Evolutionary conservation across 2,329 filamentous ascomycete genomes (phyloP).

Genomic region (Cladosporium phlei): DNA sequence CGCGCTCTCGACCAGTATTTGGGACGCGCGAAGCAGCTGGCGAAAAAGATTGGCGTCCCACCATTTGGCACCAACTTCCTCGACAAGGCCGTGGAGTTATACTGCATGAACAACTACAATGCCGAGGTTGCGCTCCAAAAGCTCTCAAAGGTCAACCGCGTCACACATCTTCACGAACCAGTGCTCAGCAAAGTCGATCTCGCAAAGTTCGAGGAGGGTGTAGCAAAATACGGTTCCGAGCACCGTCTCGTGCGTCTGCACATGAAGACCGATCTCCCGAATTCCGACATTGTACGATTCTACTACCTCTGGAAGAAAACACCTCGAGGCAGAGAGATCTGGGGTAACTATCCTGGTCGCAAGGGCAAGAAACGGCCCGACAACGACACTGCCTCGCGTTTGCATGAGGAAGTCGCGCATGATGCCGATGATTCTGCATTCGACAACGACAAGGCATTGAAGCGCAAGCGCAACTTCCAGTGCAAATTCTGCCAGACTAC

Average conservation of each 20-base stretch:
- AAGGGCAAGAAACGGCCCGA: slow-evolving; percentile 78
- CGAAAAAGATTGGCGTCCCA: slow-evolving; percentile 64
- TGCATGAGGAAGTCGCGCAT: slow-evolving; percentile 89
- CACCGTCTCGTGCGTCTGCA: slow-evolving; percentile 76
- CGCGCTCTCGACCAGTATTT: slow-evolving; percentile 67
- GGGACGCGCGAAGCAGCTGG: slow-evolving; percentile 60
- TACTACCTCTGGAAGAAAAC: slow-evolving; percentile 99
- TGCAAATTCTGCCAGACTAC: slow-evolving; percentile 90
- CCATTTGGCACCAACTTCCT: slow-evolving; percentile 78
- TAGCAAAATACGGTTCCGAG: slow-evolving; percentile 87
- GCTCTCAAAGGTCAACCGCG: slow-evolving; percentile 63
- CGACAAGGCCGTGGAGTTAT: slow-evolving; percentile 72
- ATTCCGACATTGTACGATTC: slow-evolving; percentile 78
- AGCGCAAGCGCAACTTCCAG: slow-evolving; percentile 76
- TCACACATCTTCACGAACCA: slow-evolving; percentile 75
- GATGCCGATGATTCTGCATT: slow-evolving; percentile 93
- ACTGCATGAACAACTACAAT: slow-evolving; percentile 69
- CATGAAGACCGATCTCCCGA: slow-evolving; percentile 69
- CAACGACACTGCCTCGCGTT: slow-evolving; percentile 62
- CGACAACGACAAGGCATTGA: slow-evolving; percentile 75
- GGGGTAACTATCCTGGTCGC: slow-evolving; percentile 81
- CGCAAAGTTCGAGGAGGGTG: slow-evolving; percentile 88
- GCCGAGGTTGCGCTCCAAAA: slow-evolving; percentile 64
- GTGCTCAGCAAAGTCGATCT: slow-evolving; percentile 71
- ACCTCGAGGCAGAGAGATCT: slow-evolving; percentile 75